phyloP scores from a whole-genome alignment of 2,329 filamentous ascomycete genomes.

The Cladosporium austrohemisphaericum region DNA sequence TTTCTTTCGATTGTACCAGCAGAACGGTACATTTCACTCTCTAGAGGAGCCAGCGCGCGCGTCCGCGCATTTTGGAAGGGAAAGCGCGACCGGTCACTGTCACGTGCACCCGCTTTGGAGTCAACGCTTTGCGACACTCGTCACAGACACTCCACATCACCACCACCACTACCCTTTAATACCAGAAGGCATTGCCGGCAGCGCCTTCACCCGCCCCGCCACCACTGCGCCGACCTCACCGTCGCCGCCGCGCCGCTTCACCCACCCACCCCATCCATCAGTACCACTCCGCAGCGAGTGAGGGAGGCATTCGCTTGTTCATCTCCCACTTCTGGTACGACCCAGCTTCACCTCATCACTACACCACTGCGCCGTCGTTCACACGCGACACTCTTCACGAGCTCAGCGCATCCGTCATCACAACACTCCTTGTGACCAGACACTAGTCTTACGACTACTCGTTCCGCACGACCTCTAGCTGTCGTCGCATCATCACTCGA shows the following conservation, averaged over 20 bases:
- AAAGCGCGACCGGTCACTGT: conserved; percentile 5
- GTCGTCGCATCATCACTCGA: conserved; percentile 13
- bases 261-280: conserved; percentile 5
- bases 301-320: conserved; percentile 25
- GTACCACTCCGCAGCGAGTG: conserved; percentile 20
- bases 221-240: conserved; percentile 9
- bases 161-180: conserved; percentile 9
- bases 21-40: conserved; percentile 12
- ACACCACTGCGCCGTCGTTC: conserved; percentile 2
- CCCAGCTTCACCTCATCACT: conserved; percentile 8
- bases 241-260: conserved; percentile 3
- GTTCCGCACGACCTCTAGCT: conserved; percentile 1
- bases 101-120: conserved; percentile 6
- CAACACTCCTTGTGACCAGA: conserved; percentile 4
- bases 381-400: conserved; percentile 10
- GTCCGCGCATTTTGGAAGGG: conserved; percentile 7
- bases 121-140: conserved; percentile 8
- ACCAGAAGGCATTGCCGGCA: conserved; percentile 16
- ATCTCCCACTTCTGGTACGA: conserved; percentile 23
- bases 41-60: conserved; percentile 12
- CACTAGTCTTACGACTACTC: conserved; percentile 12
- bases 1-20: conserved; percentile 14
- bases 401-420: conserved; percentile 5
- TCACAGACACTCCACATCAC: conserved; percentile 3
- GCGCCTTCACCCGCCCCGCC: conserved; percentile 13